Evolutionary conservation across 1,284 basidiomycete species (phyloP).

Genomic region (Taiwanofungus camphoratus): DNA sequence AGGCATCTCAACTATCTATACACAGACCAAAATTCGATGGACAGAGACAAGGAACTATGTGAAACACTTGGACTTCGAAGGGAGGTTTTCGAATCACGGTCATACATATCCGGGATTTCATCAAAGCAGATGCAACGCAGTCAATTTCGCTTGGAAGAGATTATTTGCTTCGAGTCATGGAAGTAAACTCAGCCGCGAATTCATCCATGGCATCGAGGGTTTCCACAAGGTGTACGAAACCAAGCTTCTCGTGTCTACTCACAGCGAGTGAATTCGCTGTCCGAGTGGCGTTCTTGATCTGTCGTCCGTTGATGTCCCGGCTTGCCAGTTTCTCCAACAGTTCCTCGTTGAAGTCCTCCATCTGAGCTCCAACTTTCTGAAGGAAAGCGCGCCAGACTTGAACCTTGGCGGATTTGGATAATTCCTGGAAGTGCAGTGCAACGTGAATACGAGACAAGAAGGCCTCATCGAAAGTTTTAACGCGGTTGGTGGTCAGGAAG

Average conservation of each 20-base stretch:
- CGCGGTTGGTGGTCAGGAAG: slow-evolving; percentile 63
- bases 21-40: too few species aligned
- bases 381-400: slow-evolving; percentile 57
- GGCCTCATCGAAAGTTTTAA: slow-evolving; percentile 59
- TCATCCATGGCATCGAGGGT: slow-evolving; percentile 57
- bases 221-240: slow-evolving; percentile 43
- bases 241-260: slow-evolving; percentile 38
- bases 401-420: slow-evolving; percentile 39
- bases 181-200: slow-evolving; percentile 45
- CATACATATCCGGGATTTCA: too few species aligned
- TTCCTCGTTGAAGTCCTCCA: slow-evolving; percentile 28
- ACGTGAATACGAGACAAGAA: slow-evolving; percentile 67
- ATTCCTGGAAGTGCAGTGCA: slow-evolving; percentile 52
- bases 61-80: too few species aligned
- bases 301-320: slow-evolving; percentile 50
- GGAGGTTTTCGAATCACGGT: too few species aligned
- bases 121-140: too few species aligned
- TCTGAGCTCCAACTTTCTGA: slow-evolving; percentile 24
- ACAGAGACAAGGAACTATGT: too few species aligned
- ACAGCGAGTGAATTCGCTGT: slow-evolving; percentile 54
- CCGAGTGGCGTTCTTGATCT: slow-evolving; percentile 60
- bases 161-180: slow-evolving; percentile 5
- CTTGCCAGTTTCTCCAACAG: slow-evolving; percentile 39
- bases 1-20: too few species aligned
- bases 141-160: too few species aligned